phyloP scores from a whole-genome alignment of 2,329 filamentous ascomycete species.

The Xylariales sp. region DNA sequence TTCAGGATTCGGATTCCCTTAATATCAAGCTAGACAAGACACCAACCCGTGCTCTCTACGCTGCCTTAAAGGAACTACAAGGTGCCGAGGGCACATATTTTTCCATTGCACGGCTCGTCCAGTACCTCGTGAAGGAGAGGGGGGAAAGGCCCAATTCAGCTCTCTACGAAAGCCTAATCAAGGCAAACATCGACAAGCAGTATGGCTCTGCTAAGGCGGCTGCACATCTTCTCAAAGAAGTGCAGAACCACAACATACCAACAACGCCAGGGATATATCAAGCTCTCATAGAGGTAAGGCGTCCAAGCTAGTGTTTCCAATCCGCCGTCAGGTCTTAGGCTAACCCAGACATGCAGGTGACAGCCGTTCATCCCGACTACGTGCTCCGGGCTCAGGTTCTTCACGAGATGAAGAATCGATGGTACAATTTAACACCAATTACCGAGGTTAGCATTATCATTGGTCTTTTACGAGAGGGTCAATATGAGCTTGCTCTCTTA shows the following conservation, averaged over 20 bases:
- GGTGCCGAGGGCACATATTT: conserved; percentile 53
- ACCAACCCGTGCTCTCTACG: conserved; percentile 57
- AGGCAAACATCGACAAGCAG: conserved; percentile 72
- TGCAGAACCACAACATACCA: conserved; percentile 70
- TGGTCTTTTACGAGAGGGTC: conserved; percentile 81
- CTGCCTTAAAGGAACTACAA: conserved; percentile 57
- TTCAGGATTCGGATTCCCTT: conserved; percentile 39
- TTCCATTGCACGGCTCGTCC: conserved; percentile 60
- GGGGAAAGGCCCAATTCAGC: conserved; percentile 65
- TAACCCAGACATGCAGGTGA: conserved; percentile 58
- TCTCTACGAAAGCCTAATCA: conserved; percentile 80
- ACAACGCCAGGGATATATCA: conserved; percentile 77
- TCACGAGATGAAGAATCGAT: conserved; percentile 77
- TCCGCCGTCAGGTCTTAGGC: background rate
- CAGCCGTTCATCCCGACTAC: conserved; percentile 89
- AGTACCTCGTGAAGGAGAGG: conserved; percentile 68
- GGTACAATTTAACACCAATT: conserved; percentile 71
- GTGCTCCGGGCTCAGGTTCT: conserved; percentile 77
- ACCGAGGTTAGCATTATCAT: conserved; percentile 76
- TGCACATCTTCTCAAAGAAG: conserved; percentile 74
- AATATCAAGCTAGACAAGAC: conserved; percentile 45
- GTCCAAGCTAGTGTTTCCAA: conserved; percentile 14
- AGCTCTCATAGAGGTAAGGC: conserved; percentile 59
- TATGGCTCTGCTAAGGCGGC: conserved; percentile 76
- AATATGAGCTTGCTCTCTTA: conserved; percentile 82